A percentile compares a stretch with the other conserved stretches of the same genome.
phyloP scores from a whole-genome alignment of 2,329 filamentous ascomycete species.

The Epichloe festucae region DNA sequence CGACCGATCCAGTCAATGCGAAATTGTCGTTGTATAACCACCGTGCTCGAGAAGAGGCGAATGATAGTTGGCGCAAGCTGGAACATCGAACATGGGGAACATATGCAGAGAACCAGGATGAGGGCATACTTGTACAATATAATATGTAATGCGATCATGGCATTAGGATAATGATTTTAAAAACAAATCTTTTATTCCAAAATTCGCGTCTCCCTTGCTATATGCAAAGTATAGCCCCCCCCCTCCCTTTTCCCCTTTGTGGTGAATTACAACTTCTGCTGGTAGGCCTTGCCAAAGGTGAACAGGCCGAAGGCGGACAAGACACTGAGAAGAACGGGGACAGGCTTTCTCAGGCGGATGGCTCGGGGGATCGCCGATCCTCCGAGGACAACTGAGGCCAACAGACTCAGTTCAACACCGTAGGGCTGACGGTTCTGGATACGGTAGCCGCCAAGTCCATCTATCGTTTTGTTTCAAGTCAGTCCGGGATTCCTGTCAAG shows the following conservation, averaged over 20 bases:
- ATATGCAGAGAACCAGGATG: neutral
- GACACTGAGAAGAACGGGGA: slow-evolving; percentile 67
- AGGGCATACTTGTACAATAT: neutral
- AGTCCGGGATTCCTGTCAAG: neutral
- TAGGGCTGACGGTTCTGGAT: slow-evolving; percentile 64
- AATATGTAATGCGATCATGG: neutral
- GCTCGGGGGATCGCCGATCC: slow-evolving; percentile 77
- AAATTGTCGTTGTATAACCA: neutral
- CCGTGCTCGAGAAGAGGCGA: neutral
- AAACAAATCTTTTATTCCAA: neutral
- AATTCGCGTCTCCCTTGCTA: too few relatives aligned
- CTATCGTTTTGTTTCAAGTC: slow-evolving; percentile 19
- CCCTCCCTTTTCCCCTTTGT: too few relatives aligned
- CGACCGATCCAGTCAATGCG: neutral
- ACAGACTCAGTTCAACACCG: slow-evolving; percentile 76
- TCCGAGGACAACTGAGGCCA: slow-evolving; percentile 75
- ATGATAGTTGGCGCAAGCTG: neutral
- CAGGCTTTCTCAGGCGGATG: slow-evolving; percentile 69
- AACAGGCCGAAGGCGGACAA: slow-evolving; percentile 67
- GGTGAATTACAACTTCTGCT: slow-evolving; percentile 24
- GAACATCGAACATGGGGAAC: neutral
- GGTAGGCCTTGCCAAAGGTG: slow-evolving; percentile 63
- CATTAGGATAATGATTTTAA: neutral
- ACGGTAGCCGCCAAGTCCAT: slow-evolving; percentile 71
- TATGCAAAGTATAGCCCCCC: neutral